phyloP scores from a whole-genome alignment of 2,329 filamentous ascomycete species.

The Dactylellina haptotyla region DNA sequence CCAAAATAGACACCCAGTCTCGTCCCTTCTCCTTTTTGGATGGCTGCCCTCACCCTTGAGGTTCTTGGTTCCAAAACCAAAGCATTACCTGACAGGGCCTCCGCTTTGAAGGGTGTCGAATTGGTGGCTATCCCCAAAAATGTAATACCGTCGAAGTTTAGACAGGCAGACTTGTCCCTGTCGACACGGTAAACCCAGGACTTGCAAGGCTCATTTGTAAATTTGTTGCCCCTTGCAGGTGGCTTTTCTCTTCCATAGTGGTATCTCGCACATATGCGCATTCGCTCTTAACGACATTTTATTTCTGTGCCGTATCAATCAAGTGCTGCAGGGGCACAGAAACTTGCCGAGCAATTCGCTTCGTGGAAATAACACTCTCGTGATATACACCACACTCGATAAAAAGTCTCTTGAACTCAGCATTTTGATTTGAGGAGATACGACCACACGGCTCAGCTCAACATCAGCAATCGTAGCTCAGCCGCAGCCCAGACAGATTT shows the following conservation, averaged over 20 bases:
- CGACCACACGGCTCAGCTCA: conserved; percentile 20
- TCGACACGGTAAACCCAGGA: conserved; percentile 21
- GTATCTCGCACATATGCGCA: neutral
- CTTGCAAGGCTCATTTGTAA: conserved; percentile 21
- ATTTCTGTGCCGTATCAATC: neutral
- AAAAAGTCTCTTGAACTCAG: neutral
- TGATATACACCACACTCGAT: conserved; percentile 34
- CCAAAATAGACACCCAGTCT: conserved; percentile 23
- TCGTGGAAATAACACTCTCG: conserved; percentile 6
- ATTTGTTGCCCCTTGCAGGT: conserved; percentile 45
- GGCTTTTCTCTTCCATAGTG: conserved; percentile 24
- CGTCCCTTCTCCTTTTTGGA: neutral
- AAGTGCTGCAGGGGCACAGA: conserved; percentile 21
- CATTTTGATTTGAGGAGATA: conserved; percentile 22
- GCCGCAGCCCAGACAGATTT: too few species aligned
- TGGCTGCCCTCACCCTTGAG: neutral
- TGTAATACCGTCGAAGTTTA: neutral
- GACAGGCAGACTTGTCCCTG: neutral
- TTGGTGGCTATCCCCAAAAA: conserved; percentile 6
- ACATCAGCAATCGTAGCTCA: neutral
- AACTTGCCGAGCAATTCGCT: conserved; percentile 24
- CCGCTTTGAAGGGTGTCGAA: neutral
- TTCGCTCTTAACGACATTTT: conserved; percentile 1
- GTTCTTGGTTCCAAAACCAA: conserved; percentile 17
- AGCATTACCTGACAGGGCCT: neutral